A percentile compares a stretch with the other conserved stretches of the same genome.
Conservation (phyloP, 139 green algal species). For the Bryopsis sp. region DNA sequence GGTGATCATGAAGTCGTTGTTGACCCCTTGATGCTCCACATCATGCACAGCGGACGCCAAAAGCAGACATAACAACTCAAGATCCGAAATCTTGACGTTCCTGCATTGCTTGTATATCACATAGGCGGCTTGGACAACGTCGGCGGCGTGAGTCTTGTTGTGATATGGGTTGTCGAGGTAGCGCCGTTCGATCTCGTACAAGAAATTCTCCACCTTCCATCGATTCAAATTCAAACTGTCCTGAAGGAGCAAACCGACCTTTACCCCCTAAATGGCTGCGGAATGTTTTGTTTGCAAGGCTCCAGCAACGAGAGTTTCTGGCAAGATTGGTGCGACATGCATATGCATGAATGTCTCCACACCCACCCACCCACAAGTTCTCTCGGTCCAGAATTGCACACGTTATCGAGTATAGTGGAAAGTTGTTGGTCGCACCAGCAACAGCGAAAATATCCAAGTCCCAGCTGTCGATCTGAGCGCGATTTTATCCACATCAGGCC, state of each 20-base stretch:
- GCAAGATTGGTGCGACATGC: no score
- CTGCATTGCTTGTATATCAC: conserved; percentile 24
- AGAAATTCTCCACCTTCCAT: conserved; percentile 32
- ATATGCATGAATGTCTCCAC: no score
- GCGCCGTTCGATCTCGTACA: conserved; percentile 31
- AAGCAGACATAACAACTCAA: conserved; percentile 48
- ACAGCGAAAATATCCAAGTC: conserved; percentile 48
- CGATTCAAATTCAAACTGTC: conserved; percentile 44
- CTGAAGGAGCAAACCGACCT: no score
- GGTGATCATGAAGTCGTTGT: conserved; percentile 59
- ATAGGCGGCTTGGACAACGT: conserved; percentile 50
- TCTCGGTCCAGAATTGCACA: conserved; percentile 38
- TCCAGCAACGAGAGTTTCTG: no score
- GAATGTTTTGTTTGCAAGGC: neutral
- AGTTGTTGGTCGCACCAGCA: conserved; percentile 9
- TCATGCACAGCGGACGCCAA: conserved; percentile 50
- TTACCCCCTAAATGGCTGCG: no score
- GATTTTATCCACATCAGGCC: no score
- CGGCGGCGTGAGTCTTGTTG: conserved; percentile 53
- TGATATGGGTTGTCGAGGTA: conserved; percentile 52
- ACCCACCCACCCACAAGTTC: conserved; percentile 37
- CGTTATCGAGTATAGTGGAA: conserved; percentile 36
- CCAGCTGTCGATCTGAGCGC: conserved; percentile 44
- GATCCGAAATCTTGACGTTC: conserved; percentile 3
- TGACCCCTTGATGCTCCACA: conserved; percentile 49